Conservation (phyloP, 23 red algal species). For the Chondrus crispus region DNA sequence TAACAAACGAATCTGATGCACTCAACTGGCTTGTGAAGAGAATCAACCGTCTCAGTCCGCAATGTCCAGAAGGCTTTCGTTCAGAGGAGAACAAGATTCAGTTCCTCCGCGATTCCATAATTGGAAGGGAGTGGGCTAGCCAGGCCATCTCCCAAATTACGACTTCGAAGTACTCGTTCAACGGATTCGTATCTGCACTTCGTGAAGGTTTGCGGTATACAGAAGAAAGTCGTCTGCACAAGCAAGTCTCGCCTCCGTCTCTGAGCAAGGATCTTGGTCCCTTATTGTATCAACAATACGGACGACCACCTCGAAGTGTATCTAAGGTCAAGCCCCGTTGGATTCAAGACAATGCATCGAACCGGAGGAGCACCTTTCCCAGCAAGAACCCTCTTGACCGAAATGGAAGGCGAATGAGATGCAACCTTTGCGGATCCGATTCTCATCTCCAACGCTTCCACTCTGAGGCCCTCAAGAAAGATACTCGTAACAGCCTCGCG, state of each 20-base stretch:
- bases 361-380: background rate
- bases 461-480: background rate
- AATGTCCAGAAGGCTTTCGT: background rate
- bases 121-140: background rate
- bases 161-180: constrained; percentile 4
- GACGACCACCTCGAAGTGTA: background rate
- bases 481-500: background rate
- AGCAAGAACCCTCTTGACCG: background rate
- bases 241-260: background rate
- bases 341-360: background rate
- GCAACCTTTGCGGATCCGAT: background rate
- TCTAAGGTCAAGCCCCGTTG: background rate
- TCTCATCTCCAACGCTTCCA: background rate
- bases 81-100: constrained; percentile 12
- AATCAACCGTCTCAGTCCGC: background rate
- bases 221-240: background rate
- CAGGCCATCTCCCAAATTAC: background rate
- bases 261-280: too few relatives aligned
- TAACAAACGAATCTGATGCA: background rate
- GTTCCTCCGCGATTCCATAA: background rate
- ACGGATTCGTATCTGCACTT: background rate
- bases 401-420: background rate
- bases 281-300: background rate
- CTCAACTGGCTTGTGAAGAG: background rate
- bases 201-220: background rate